Conservation (phyloP, 1,139 yeast species). For the Kurtzmaniella quercitrusa region DNA sequence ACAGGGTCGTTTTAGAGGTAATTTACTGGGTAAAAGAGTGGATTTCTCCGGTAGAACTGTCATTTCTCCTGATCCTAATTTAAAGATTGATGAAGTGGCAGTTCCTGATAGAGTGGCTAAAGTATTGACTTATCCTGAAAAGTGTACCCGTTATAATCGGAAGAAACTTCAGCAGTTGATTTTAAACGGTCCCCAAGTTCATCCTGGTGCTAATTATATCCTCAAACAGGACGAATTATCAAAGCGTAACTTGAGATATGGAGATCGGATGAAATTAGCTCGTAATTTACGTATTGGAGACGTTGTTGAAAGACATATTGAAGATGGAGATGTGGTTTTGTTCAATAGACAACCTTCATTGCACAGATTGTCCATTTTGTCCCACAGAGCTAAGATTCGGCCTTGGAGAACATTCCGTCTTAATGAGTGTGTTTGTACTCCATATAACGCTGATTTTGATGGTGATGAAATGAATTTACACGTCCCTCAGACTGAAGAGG, state of each 20-base stretch:
- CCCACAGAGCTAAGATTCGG: constrained; percentile 92
- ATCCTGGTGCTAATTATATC: constrained; percentile 96
- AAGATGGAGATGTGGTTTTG: constrained; percentile 93
- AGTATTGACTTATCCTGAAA: constrained; percentile 93
- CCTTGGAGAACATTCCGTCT: constrained; percentile 98
- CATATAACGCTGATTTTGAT: constrained; percentile 98
- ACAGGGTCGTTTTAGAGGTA: constrained; percentile 98
- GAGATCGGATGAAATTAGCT: constrained; percentile 78
- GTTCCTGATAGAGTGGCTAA: constrained; percentile 97
- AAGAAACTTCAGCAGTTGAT: constrained; percentile 71
- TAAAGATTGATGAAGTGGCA: constrained; percentile 93
- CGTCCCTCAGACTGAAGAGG: constrained; percentile 99
- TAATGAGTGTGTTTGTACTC: constrained; percentile 99
- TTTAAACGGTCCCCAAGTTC: constrained; percentile 78
- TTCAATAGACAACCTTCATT: constrained; percentile 98
- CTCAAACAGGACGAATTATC: constrained; percentile 79
- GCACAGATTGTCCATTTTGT: constrained; percentile 88
- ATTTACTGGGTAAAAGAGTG: constrained; percentile 95
- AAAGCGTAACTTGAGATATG: constrained; percentile 84
- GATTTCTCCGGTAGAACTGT: constrained; percentile 98
- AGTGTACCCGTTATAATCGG: constrained; percentile 82
- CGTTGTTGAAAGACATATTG: constrained; percentile 94
- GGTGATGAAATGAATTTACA: constrained; percentile 99
- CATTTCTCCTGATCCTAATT: constrained; percentile 97
- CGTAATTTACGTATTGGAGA: constrained; percentile 79